Evolutionary conservation across 2,329 filamentous ascomycete species (phyloP).

Genomic region (Cercospora beticola): DNA sequence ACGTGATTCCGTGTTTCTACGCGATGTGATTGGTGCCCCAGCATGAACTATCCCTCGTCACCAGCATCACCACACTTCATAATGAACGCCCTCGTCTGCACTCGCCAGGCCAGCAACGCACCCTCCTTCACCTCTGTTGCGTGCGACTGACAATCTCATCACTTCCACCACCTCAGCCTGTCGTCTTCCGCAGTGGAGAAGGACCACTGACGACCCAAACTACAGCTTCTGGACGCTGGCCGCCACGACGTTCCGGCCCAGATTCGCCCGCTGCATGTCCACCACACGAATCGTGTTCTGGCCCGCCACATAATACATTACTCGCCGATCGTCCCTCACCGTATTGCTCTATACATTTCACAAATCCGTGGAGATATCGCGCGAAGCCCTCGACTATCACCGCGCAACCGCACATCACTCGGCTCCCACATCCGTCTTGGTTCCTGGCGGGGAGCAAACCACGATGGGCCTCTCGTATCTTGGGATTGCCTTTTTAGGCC

Average conservation of each 20-base stretch:
- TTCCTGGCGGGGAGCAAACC: neutral
- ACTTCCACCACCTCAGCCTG: neutral
- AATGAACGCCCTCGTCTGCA: neutral
- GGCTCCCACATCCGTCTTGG: constrained; percentile 11
- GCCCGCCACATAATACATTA: neutral
- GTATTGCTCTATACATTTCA: neutral
- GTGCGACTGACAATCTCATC: neutral
- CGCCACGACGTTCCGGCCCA: neutral
- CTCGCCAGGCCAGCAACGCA: neutral
- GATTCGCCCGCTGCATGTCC: neutral
- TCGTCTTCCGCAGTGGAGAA: neutral
- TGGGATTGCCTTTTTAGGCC: constrained; percentile 31
- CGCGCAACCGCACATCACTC: constrained; percentile 1
- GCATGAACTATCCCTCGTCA: neutral
- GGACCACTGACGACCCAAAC: neutral
- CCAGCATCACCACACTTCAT: neutral
- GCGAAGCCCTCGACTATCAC: neutral
- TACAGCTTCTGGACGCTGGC: neutral
- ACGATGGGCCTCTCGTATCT: constrained; percentile 33
- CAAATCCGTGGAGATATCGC: constrained; percentile 3
- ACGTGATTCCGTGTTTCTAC: neutral
- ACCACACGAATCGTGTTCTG: neutral
- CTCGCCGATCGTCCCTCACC: neutral
- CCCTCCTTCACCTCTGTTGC: neutral
- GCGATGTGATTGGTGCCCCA: neutral